Base-by-base conservation (phyloP, 495 filamentous ascomycete genomes). In the Daldinia decipiens region DNA sequence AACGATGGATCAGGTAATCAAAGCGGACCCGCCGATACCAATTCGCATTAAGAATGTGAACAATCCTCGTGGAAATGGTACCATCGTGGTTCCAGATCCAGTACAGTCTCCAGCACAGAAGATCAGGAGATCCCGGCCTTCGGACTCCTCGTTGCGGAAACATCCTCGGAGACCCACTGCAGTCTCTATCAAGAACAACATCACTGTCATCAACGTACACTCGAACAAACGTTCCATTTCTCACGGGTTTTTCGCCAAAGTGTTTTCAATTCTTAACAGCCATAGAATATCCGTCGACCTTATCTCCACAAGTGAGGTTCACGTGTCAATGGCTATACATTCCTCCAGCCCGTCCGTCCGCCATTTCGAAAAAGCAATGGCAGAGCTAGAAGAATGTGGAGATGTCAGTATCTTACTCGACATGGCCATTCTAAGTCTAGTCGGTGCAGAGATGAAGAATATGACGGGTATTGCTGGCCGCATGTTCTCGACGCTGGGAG, bases 31-130 rank as follows among this genome's bases (percentile, higher is more conserved):
- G 0, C 87, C 87, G 13, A 98, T 98, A 78, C 93, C 91, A 8
- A 96, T 98, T 72, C 92, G 95, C 63, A 98, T 98, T 80, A 98
- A 98, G 83, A 98, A 99, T 78, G 95, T 98, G 76, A 94, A 96
- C 82, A 97, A 98, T 73, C 93, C 96, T 0, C 87, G 89, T 43
- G 92, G 92, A 59, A 86, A 88, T 62, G 95, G 95, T 54, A 99
- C 95, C 29, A 84, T 97, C 59, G 94, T 99, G 70, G 90, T 92
- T 72, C 85, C 85, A 13, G 84, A 87, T 65, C 81, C 81, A 1
- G 75, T 82, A 11, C 80, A 83, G 32, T 78, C 79, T 1, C 76
- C 83, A 1, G 77, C 77, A 27, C 82, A 84, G 55, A 79, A 84
- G 60, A 82, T 84, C 61, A 79, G 77, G 59, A 68, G 82, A 27